Evolutionary conservation across 192 early-diverging fungal genomes (phyloP).

Genomic region (Gonapodya sp.): DNA sequence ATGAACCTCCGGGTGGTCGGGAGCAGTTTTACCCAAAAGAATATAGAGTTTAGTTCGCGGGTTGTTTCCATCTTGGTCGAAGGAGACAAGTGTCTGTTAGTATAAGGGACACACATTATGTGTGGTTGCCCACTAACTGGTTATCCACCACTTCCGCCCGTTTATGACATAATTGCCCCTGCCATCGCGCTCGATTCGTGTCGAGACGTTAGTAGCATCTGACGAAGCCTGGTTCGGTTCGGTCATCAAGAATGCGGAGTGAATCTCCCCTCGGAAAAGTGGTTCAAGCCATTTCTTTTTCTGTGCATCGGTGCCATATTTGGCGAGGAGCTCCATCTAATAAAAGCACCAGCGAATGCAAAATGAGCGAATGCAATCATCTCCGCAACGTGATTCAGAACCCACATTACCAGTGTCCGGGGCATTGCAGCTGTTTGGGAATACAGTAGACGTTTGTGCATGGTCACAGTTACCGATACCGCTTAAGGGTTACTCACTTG

Average conservation of each 20-base stretch:
- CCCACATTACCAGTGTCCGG: conserved; percentile 61
- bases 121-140: conserved; percentile 59
- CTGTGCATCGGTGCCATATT: conserved; percentile 84
- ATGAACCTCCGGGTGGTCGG: conserved; percentile 46
- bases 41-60: conserved; percentile 85
- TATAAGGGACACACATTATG: background rate
- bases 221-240: conserved; percentile 89
- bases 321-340: conserved; percentile 98
- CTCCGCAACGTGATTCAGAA: background rate
- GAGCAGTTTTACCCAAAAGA: conserved; percentile 82
- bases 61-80: conserved; percentile 22
- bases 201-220: conserved; percentile 95
- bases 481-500: background rate
- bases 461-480: background rate
- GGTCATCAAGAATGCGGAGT: conserved; percentile 99
- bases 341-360: too few species aligned
- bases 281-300: conserved; percentile 72
- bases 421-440: conserved; percentile 78
- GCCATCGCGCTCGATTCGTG: conserved; percentile 58
- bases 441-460: background rate
- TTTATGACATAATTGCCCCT: conserved; percentile 35
- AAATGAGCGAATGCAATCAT: background rate
- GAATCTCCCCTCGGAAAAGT: conserved; percentile 80
- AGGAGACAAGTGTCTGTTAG: background rate
- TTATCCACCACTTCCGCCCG: conserved; percentile 95